phyloP scores from a whole-genome alignment of 306 rosid genomes.

The Leucaena leucocephala region DNA sequence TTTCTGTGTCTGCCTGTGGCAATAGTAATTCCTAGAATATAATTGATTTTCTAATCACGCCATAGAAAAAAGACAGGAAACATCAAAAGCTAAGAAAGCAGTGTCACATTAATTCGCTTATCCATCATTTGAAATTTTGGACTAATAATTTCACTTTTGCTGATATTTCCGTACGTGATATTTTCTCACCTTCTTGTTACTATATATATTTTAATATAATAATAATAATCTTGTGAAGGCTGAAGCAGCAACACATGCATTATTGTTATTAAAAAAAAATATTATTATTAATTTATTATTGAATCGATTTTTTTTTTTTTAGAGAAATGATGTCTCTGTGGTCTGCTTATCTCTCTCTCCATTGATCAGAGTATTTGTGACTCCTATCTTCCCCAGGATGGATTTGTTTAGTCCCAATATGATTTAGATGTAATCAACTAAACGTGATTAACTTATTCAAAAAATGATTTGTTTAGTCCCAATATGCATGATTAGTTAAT shows the following conservation, averaged over 20 bases:
- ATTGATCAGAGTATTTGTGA: background rate
- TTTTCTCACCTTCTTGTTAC: background rate
- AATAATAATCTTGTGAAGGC: background rate
- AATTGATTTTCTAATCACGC: background rate
- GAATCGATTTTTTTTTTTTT: background rate
- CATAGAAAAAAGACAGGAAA: background rate
- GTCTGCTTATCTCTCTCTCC: background rate
- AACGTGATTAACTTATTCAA: no score
- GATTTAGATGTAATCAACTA: background rate
- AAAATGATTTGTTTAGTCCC: no score
- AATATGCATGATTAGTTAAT: no score
- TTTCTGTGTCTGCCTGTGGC: no score
- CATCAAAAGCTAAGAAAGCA: background rate
- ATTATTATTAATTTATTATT: no score
- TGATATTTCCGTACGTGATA: background rate
- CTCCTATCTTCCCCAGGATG: background rate
- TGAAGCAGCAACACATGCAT: background rate
- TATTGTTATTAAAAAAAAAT: background rate
- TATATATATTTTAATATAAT: background rate
- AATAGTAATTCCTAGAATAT: background rate
- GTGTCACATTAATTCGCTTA: background rate
- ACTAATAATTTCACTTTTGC: background rate
- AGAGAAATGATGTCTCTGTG: background rate
- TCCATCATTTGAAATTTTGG: constrained; percentile 1
- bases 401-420: background rate